Percentiles rank a stretch among this genome's conserved stretches.
Evolutionary conservation across 2,329 filamentous ascomycete species (phyloP).

Genomic region (Curvularia verruculosa): DNA sequence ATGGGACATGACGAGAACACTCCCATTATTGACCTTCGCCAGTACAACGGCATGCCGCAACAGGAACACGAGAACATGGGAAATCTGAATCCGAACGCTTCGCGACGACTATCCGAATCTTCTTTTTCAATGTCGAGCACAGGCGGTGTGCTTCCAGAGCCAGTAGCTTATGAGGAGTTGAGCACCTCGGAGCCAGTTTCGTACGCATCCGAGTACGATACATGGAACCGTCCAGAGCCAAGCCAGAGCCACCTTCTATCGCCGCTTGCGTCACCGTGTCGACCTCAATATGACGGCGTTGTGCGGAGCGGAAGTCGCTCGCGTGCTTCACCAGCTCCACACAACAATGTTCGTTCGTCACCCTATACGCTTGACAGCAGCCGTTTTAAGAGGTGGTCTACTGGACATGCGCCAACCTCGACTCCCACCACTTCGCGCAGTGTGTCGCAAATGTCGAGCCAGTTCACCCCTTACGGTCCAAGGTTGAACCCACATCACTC

Average conservation of each 20-base stretch:
- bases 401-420: slow-evolving; percentile 66
- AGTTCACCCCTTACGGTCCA: slow-evolving; percentile 65
- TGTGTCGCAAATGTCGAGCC: slow-evolving; percentile 64
- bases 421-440: slow-evolving; percentile 63
- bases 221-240: slow-evolving; percentile 69
- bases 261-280: slow-evolving; percentile 74
- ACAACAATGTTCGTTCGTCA: slow-evolving; percentile 69
- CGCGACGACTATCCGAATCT: slow-evolving; percentile 72
- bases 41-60: slow-evolving; percentile 43
- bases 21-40: slow-evolving; percentile 50
- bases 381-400: slow-evolving; percentile 78
- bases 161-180: slow-evolving; percentile 74
- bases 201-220: slow-evolving; percentile 65
- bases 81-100: slow-evolving; percentile 55
- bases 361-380: slow-evolving; percentile 72
- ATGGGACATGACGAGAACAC: slow-evolving; percentile 50
- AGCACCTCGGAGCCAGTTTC: slow-evolving; percentile 72
- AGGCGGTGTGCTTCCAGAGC: slow-evolving; percentile 65
- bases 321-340: slow-evolving; percentile 73
- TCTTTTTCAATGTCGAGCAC: slow-evolving; percentile 73
- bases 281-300: slow-evolving; percentile 59
- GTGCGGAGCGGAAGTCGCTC: slow-evolving; percentile 66
- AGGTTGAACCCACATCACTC: slow-evolving; percentile 56
- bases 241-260: slow-evolving; percentile 71
- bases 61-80: slow-evolving; percentile 39